Evolutionary conservation across 2,329 filamentous ascomycete species (phyloP).

Genomic region (Orbilia brochopaga): DNA sequence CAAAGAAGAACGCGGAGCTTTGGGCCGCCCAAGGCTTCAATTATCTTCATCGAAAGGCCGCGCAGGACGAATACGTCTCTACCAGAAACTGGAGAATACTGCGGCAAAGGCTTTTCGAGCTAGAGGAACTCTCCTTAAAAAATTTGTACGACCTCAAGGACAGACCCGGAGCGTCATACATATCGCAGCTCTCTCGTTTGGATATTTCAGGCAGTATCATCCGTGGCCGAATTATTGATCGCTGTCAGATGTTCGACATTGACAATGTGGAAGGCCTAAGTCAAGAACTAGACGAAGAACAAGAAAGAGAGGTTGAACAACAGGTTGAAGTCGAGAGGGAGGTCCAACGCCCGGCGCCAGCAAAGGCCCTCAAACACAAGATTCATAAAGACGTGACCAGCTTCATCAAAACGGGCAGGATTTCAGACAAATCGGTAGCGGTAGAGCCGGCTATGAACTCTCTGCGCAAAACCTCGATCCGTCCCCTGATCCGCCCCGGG

Average conservation of each 20-base stretch:
- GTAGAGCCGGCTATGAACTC: constrained; percentile 25
- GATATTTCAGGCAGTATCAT: constrained; percentile 48
- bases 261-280: constrained; percentile 12
- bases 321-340: constrained; percentile 69
- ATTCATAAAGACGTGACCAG: constrained; percentile 58
- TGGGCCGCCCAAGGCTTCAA: constrained; percentile 69
- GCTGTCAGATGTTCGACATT: constrained; percentile 58
- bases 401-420: constrained; percentile 50
- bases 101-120: constrained; percentile 62
- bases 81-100: constrained; percentile 16
- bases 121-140: constrained; percentile 64
- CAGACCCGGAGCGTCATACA: constrained; percentile 51
- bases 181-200: constrained; percentile 10
- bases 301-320: constrained; percentile 71
- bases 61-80: constrained; percentile 5
- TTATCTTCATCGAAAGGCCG: constrained; percentile 56
- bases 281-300: constrained; percentile 64
- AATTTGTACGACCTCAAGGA: constrained; percentile 60
- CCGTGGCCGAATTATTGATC: constrained; percentile 44
- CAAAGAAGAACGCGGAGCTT: constrained; percentile 63
- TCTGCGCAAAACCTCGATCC: constrained; percentile 20
- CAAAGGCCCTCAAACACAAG: constrained; percentile 56
- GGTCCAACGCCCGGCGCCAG: constrained; percentile 61
- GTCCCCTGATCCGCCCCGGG: constrained; percentile 51
- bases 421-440: constrained; percentile 50